Conservation (phyloP, 768 basidiomycete genomes). For the Trichaptum fuscoviolaceum region DNA sequence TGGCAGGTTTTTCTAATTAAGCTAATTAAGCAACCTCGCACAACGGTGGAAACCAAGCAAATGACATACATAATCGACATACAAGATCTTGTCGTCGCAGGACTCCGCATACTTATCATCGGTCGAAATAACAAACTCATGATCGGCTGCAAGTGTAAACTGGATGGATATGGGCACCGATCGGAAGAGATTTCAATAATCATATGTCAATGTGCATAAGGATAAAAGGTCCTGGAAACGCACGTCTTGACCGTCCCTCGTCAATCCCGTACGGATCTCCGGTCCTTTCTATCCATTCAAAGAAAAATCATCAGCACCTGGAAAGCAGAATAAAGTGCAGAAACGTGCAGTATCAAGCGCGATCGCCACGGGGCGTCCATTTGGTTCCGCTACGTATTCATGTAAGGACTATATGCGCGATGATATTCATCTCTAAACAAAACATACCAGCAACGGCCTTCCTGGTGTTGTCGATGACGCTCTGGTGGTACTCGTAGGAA, state of each 20-base stretch:
- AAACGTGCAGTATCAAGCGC: slow-evolving; percentile 88
- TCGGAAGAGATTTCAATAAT: slow-evolving; percentile 8
- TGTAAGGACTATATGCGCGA: slow-evolving; percentile 9
- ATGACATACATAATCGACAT: slow-evolving; percentile 83
- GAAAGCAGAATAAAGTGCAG: slow-evolving; percentile 3
- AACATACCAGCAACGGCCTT: slow-evolving; percentile 71
- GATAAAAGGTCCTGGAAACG: slow-evolving; percentile 25
- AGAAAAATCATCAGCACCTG: slow-evolving; percentile 7
- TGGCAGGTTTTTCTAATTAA: slow-evolving; percentile 71
- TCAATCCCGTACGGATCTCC: slow-evolving; percentile 96
- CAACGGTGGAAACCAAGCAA: not conserved
- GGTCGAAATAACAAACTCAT: slow-evolving; percentile 88
- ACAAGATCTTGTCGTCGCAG: slow-evolving; percentile 82
- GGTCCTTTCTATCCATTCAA: slow-evolving; percentile 93
- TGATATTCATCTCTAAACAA: slow-evolving; percentile 4
- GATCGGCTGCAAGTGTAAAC: slow-evolving; percentile 83
- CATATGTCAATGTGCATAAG: slow-evolving; percentile 11
- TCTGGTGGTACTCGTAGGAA: slow-evolving; percentile 97
- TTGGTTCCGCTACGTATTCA: slow-evolving; percentile 46
- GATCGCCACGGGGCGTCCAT: slow-evolving; percentile 91
- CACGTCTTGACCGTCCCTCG: slow-evolving; percentile 82
- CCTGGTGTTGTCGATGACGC: slow-evolving; percentile 96
- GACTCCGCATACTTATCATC: slow-evolving; percentile 74
- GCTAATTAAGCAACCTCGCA: slow-evolving; percentile 10
- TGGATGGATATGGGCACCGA: slow-evolving; percentile 22